A percentile compares a stretch with the other conserved stretches of the same genome.
Evolutionary conservation across 345 rosid genomes (phyloP).

Genomic region (Gossypium raimondii): DNA sequence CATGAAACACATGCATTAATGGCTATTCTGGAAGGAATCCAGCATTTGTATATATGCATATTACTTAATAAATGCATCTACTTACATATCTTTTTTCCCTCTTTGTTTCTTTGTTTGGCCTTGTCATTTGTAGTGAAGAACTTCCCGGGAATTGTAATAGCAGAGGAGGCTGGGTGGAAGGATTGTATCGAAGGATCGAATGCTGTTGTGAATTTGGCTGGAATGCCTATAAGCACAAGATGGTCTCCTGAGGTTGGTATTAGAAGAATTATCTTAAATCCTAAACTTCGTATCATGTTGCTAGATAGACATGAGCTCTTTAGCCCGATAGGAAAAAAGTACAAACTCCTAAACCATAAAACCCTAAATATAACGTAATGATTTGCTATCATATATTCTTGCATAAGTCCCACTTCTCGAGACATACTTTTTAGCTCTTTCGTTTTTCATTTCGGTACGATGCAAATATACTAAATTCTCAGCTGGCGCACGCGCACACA

Average conservation of each 20-base stretch:
- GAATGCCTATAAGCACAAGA: conserved; percentile 82
- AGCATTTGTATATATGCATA: not conserved
- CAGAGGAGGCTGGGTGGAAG: conserved; percentile 75
- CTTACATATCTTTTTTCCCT: not conserved
- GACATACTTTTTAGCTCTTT: too few relatives aligned
- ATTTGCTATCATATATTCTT: not conserved
- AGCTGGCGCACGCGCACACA: not conserved
- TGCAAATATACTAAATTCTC: not conserved
- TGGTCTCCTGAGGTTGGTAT: conserved; percentile 85
- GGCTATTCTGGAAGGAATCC: too few relatives aligned
- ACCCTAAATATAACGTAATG: not conserved
- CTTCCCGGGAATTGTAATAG: conserved; percentile 66
- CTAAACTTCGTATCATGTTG: not conserved
- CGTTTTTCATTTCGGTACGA: too few relatives aligned
- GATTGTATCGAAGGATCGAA: conserved; percentile 66
- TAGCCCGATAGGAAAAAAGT: not conserved
- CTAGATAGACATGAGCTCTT: not conserved
- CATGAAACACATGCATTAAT: too few relatives aligned
- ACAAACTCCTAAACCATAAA: too few relatives aligned
- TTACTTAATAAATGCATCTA: not conserved
- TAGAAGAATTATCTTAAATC: not conserved
- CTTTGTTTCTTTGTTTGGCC: conserved; percentile 16
- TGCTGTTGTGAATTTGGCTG: conserved; percentile 94
- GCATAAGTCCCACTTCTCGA: not conserved
- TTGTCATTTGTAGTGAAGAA: conserved; percentile 43